Evolutionary conservation across 2,329 filamentous ascomycete genomes (phyloP).

Genomic region (Calonectria pteridis): DNA sequence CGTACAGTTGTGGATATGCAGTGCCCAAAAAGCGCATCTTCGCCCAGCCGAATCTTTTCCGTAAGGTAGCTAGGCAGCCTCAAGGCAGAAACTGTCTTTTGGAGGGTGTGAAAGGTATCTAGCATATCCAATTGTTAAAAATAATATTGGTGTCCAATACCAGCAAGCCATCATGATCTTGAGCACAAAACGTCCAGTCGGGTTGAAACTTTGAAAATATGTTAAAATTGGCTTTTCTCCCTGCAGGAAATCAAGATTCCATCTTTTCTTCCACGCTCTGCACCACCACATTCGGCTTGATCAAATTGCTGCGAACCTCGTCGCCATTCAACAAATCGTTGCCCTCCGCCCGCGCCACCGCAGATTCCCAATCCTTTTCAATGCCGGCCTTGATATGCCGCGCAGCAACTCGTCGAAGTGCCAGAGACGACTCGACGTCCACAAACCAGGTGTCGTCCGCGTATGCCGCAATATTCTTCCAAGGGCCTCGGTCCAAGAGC

Average conservation of each 20-base stretch:
- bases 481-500: slow-evolving; percentile 4
- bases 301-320: slow-evolving; percentile 1
- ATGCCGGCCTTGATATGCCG: slow-evolving; percentile 13
- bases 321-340: slow-evolving; percentile 19
- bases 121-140: no score
- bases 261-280: slow-evolving; percentile 5
- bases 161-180: no score
- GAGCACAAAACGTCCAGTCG: no score
- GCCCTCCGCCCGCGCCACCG: neutral
- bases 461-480: neutral
- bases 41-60: no score
- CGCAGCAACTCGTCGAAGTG: neutral
- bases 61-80: no score
- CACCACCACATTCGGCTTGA: slow-evolving; percentile 8
- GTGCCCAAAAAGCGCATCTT: no score
- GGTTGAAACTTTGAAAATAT: no score
- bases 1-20: no score
- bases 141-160: no score
- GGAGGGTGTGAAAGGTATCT: no score
- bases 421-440: slow-evolving; percentile 5
- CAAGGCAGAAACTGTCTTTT: no score
- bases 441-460: slow-evolving; percentile 22
- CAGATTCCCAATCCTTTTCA: slow-evolving; percentile 11
- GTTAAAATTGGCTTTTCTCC: no score
- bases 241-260: neutral